Evolutionary conservation across 768 basidiomycete genomes (phyloP), one percentile per base, ranked within the genome.

Genomic region (Rubroboletus satanas): DNA sequence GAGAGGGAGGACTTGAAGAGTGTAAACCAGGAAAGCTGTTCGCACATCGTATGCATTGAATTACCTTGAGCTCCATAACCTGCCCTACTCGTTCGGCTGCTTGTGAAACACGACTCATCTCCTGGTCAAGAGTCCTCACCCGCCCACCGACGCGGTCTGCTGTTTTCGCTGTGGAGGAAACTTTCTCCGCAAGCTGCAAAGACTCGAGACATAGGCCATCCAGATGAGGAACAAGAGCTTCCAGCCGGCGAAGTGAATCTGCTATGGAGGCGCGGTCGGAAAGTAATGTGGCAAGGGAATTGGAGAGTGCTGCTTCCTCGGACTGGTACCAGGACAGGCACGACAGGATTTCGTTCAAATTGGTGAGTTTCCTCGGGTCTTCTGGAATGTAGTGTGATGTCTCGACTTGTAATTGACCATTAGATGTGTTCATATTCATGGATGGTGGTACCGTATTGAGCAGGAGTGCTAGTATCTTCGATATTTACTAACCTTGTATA

Each of bases 31-130:
- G 35, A 23, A 37, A 44, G 10, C 71, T 46, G 73, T 64, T 53
- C 73, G 70, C 10, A 18, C 10, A 50, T 41, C 2, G 7, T 33
- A 42, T 37, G 31, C 65, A 51, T 18, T 4, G 9, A 44, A 49
- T 57, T 57, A 91, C 94, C 82, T 97, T 98, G 61, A 99, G 83
- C 56, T 98, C 97, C 76, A 97, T 88, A 38, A 98, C 92, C 66
- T 93, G 91, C 5, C 84, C 86, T 10, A 98, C 91, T 48, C 91
- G 82, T 55, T 98, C 97, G n/a, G 83, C 84, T 14, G 94, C 91
- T 68, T 93, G 90, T 18, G 86, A 80, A 17, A 99, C 90, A 51
- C 93, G 79, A 17, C 84, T 79, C 85, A 98, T 95, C 74, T 98
- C 93, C 67, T 93, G 88, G 67, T 99, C 97, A 42, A 99, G 78